Base-by-base conservation (phyloP, 2,329 filamentous ascomycete species). In the Penicillium crustosum region DNA sequence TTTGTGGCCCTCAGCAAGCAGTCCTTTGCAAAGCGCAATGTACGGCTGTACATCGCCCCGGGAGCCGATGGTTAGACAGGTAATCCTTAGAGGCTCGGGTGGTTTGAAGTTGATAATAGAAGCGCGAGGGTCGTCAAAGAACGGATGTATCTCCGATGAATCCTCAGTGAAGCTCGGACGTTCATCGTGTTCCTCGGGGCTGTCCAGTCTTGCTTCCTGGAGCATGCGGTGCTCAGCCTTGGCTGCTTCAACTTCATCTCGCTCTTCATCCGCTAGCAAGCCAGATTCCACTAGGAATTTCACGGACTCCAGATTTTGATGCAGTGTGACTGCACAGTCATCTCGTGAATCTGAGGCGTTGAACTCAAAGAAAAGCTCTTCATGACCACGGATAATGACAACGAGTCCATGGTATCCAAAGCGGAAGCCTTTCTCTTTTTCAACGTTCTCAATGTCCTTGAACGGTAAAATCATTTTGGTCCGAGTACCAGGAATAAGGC, bases 361-460 rank as follows among this genome's bases (percentile, higher is more conserved):
- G 70, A 97, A 97, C 72, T 99, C 93, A 68, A 99, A 97, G 74
- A 97, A 97, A 0, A 99, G 78, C 74, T 97, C 94, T 72, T 97
- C 94, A 61, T 97, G 91, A 0, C 93, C 94, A 53, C 89, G 87
- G 62, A 99, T 95, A 5, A 96, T 89, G n/a, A 97, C 81, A 0
- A 96, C 91, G 41, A 99, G 82, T 6, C 93, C 94, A 21, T 91
- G 89, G 66, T 96, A 97, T 7, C 92, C 91, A 67, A 96, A 90
- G 1, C 93, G 86, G 70, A 97, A 97, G 0, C 94, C 93, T 69
- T 94, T 96, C 74, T 97, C 93, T 75, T 96, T 97, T 68, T 93
- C 88, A 7, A 92, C 91, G 61, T 92, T 97, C 73, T 97, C 91
- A 49, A 97, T 89, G 68, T 97, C 93, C 67, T 87, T 91, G 53